Evolutionary conservation across 225 moss, liverwort and hornwort species (phyloP), one percentile per base, ranked within the genome.

Genomic region (Polytrichum formosum): DNA sequence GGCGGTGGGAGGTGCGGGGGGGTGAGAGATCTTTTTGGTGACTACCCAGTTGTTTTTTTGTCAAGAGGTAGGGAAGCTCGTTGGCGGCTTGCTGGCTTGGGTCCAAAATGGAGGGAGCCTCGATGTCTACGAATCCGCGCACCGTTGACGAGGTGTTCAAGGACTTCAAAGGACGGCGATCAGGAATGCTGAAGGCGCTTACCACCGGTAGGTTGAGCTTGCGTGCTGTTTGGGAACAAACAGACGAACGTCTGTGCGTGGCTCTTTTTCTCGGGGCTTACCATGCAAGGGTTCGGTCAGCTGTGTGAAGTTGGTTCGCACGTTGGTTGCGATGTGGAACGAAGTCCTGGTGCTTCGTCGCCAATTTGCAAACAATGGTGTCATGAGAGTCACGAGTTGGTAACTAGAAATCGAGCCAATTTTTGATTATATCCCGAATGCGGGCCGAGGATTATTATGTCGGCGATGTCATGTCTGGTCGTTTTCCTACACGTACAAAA

Each of bases 171-270:
- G 87, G 87, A 56, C 87, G 87, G 72, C 87, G 87, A 84, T 79
- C 77, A 72, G 87, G 87, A 82, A 88, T 88, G 87, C 84, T 88
- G 77, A 88, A 88, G 82, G 87, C 87, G n/a, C 81, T 88, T 19
- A 88, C 87, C 10, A 63, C 77, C 7, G 87, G 87, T 88, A 84
- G 67, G 82, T 71, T 23, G 64, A 46, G 53, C 21, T 67, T 21
- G 67, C 53, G 26, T 54, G 54, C n/a, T 59, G 8, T 56, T 30
- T 29, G 55, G 28, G 7, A 68, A 46, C 46, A 46, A 13, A 7
- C 4, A 46, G 46, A 46, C 27, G 68, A 5, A 31, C 31, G 18
- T 33, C 7, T n/a, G 20, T 5, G 17, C 35, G 17, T 31, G 20
- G 46, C 46, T 46, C 46, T 46, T 16, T 16, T 46, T 66, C 23